Evolutionary conservation across 1,284 basidiomycete genomes (phyloP), one percentile per base, ranked within the genome.

Genomic region (Erythrobasidium hasegawianum): DNA sequence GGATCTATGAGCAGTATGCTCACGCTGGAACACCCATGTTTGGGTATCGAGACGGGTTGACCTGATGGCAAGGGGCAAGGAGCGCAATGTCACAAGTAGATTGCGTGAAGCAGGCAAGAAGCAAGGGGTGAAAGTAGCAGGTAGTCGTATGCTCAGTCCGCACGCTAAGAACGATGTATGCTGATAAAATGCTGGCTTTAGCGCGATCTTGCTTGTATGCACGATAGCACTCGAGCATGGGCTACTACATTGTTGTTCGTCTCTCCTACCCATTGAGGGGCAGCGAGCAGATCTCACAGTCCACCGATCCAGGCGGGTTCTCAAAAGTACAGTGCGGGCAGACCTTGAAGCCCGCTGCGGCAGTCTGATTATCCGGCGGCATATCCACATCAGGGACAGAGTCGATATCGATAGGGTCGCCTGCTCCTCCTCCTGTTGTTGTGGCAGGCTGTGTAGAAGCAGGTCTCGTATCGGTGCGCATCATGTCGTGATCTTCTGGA

Each of bases 271-370:
- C 43, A 24, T 39, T 22, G 55, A 92, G 78, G 13, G 95, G 95
- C 73, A 98, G 78, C 22, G 90, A 89, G 78, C 95, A 98, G 39
- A 97, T 87, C 70, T 96, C 91, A 76, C 95, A 98, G 75, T 98
- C 95, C 7, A 80, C 81, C 11, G 85, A 84, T 4, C 84, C 82
- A 58, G 86, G 82, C 3, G 80, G 79, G 77, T 98, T 98, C 78
- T 91, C 91, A 74, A 91, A 96, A 9, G 96, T 98, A 79, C 95
- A 97, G 77, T 97, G 92, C 10, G 93, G 94, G 77, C 96, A 98
- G 40, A 87, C 81, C 33, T 33, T 33, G 33, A 33, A 33, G 33
- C 78, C 79, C 24, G 73, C 75, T 26, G 71, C 75, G 20, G 73
- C 74, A 39, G 72, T 72, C 26, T 73, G 71, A 47, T 74, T 77